Conservation (phyloP, 1,284 basidiomycete species). For the Albatrellus sp. region DNA sequence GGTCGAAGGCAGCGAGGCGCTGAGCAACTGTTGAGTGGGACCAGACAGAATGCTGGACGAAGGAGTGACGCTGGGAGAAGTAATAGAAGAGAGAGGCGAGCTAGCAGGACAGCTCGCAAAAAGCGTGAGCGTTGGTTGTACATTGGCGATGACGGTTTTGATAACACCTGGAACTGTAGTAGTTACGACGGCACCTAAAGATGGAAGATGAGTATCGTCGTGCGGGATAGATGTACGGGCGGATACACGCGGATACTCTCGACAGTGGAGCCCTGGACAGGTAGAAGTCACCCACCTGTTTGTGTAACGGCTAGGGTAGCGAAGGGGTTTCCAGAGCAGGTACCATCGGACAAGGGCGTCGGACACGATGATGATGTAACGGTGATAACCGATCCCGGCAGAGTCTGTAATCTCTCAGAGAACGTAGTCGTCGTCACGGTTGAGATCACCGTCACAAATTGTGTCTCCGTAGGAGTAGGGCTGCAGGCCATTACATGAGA, state of each 20-base stretch:
- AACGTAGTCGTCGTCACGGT: slow-evolving; percentile 22
- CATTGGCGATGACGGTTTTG: slow-evolving; percentile 18
- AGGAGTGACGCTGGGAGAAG: background rate
- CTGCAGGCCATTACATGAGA: slow-evolving; percentile 15
- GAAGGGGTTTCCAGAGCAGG: slow-evolving; percentile 16
- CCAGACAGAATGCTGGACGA: background rate
- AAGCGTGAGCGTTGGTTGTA: slow-evolving; percentile 25
- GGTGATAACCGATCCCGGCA: slow-evolving; percentile 17
- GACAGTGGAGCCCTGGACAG: slow-evolving; percentile 1
- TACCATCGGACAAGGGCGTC: slow-evolving; percentile 19
- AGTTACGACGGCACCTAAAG: slow-evolving; percentile 19
- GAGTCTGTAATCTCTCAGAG: slow-evolving; percentile 17
- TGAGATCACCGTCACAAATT: slow-evolving; percentile 22
- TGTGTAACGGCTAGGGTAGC: slow-evolving; percentile 19
- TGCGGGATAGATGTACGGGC: too few relatives aligned
- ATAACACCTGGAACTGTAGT: slow-evolving; percentile 23
- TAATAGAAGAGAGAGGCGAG: background rate
- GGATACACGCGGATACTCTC: too few relatives aligned
- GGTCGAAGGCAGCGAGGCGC: background rate
- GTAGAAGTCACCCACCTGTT: slow-evolving; percentile 18
- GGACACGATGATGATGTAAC: slow-evolving; percentile 17
- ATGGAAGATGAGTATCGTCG: background rate
- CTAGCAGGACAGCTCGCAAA: slow-evolving; percentile 20
- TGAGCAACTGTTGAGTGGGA: background rate
- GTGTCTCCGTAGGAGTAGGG: slow-evolving; percentile 23